phyloP scores from a whole-genome alignment of 352 stramenopile species.

The Pythium phragmitis region DNA sequence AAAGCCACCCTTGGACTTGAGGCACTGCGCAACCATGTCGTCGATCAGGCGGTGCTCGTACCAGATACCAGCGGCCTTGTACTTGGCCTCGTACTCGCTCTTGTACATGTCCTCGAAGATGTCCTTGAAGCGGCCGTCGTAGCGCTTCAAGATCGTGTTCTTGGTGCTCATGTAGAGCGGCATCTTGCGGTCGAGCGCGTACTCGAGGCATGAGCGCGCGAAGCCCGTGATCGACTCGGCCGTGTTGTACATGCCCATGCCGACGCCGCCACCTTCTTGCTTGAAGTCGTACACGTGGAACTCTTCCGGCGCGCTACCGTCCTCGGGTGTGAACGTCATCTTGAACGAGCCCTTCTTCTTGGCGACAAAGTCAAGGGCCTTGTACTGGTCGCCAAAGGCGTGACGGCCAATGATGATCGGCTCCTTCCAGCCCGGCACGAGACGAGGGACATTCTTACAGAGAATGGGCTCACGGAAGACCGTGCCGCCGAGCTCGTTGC shows the following conservation, averaged over 20 bases:
- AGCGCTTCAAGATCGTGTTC: slow-evolving; percentile 91
- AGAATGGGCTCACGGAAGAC: slow-evolving; percentile 90
- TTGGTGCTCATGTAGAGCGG: slow-evolving; percentile 88
- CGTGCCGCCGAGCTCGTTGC: slow-evolving; percentile 27
- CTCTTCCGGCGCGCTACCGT: slow-evolving; percentile 46
- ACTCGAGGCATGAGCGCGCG: slow-evolving; percentile 64
- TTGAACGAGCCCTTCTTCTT: slow-evolving; percentile 70
- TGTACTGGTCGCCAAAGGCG: slow-evolving; percentile 90
- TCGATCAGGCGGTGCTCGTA: slow-evolving; percentile 89
- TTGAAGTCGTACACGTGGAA: slow-evolving; percentile 88
- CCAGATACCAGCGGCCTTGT: slow-evolving; percentile 67
- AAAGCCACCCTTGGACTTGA: slow-evolving; percentile 89
- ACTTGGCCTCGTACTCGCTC: slow-evolving; percentile 71
- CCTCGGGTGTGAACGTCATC: slow-evolving; percentile 69
- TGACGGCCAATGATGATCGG: slow-evolving; percentile 87
- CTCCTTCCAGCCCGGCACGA: slow-evolving; percentile 87
- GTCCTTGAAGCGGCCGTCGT: slow-evolving; percentile 88
- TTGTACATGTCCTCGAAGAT: slow-evolving; percentile 89
- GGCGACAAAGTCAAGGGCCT: slow-evolving; percentile 80
- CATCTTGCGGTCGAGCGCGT: slow-evolving; percentile 60
- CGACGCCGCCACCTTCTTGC: slow-evolving; percentile 50
- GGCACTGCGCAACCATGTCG: slow-evolving; percentile 88
- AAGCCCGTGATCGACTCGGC: slow-evolving; percentile 76
- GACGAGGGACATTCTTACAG: slow-evolving; percentile 80
- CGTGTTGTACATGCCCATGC: slow-evolving; percentile 91